Evolutionary conservation across 2,329 filamentous ascomycete species (phyloP), one percentile per base, ranked within the genome.

Genomic region (Colletotrichum siamense): DNA sequence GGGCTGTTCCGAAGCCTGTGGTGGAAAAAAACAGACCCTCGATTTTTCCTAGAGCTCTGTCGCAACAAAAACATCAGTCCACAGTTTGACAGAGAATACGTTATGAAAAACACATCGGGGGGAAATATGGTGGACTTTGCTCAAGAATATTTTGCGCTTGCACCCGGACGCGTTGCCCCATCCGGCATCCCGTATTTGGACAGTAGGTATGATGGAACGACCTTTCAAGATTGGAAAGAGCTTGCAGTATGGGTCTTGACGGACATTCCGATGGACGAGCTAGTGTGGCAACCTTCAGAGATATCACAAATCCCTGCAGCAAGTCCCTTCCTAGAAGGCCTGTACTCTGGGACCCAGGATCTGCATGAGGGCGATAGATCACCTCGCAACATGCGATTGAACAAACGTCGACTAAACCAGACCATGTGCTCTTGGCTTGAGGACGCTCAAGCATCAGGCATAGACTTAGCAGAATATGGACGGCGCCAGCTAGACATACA

Each of bases 11-110:
- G 39, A n/a, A 44, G 3, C 5, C 5, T 49, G 2, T 3, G 0
- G 0, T 49, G 44, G 44, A 0, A 0, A 1, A 0, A 4, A 2
- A 49, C 6, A 1, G 6, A 49, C n/a, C 44, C 44, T 22, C 44
- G 9, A 2, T 8, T 52, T 52, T 22, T 22, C 12, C 4, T 0
- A 13, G 12, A 52, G 16, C 44, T 52, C 10, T 52, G 44, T 52
- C 44, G n/a, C 2, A 24, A 8, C 10, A 52, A 24, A 52, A 13
- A 2, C 2, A 3, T 52, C n/a, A 2, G 6, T 5, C n/a, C 44
- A 52, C n/a, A 22, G n/a, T 5, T 22, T 22, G 22, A 8, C 44
- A 22, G 44, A 24, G 10, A 52, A 22, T 5, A 4, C 6, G 5
- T 52, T 1, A 0, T 49, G 44, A 49, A 22, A 6, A 9, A 0